Base-by-base conservation (phyloP, 78 protist genomes). In the Creolimax fragrantissima region DNA sequence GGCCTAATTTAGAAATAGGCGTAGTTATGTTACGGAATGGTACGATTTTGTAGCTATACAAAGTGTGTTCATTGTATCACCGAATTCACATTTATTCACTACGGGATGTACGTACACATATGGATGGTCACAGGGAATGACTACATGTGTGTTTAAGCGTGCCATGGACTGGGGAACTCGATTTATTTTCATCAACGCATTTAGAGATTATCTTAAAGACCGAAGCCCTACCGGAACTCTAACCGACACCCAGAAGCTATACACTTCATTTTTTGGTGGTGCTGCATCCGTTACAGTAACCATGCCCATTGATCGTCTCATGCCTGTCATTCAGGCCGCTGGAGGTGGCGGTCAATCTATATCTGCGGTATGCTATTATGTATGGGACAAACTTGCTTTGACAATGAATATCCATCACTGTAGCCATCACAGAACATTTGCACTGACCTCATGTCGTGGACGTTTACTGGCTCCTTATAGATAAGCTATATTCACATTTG, bases 281-380 rank as follows among this genome's bases (percentile, higher is more conserved):
- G 90, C 81, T 4, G 36, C 45, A 3, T 44, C 85, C 3, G 93
- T 92, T 37, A 7, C 81, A 35, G 89, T 92, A 66, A 92, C 93
- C 4, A 90, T 89, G 93, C 93, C 93, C 36, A n/a, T 92, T 41
- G 93, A 92, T 32, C 89, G 93, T 35, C 91, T 92, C 43, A 85
- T 92, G 90, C 93, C 93, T 24, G 17, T 92, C 84, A n/a, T 92
- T 17, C 93, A 92, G 84, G 35, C 37, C n/a, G 93, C 93, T 5
- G 67, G 90, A 35, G 45, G 90, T 36, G 90, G 45, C 5, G 44
- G 37, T 5, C 7, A 88, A 36, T 24, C 85, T 1, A 88, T 88
- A 6, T 35, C 67, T 41, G 44, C 36, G 67, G 90, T 88, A 88
- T 17, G 74, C n/a, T n/a, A n/a, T n/a, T n/a, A n/a, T n/a, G n/a